Percentiles rank a stretch among this genome's conserved stretches.
These are phyloP conservation scores for Rutstroemia sp. DNA, from an alignment of 2,329 filamentous ascomycete species.

Conservation along the genomic window DNA sequence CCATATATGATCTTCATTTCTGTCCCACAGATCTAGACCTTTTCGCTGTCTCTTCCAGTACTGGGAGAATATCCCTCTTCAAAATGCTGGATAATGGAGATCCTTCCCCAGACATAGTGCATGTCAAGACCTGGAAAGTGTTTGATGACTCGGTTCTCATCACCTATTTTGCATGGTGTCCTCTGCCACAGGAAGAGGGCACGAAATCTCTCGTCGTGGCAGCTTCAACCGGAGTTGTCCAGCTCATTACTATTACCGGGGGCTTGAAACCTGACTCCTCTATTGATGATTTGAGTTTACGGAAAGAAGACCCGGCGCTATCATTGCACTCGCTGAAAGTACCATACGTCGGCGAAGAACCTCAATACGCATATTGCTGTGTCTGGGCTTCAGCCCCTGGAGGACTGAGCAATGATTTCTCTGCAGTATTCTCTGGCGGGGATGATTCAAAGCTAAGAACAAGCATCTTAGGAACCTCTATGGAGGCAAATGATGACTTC, in stretches of 20 bases:
- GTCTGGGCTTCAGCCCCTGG: slow-evolving; percentile 2
- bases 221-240: slow-evolving; percentile 6
- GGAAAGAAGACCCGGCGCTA: slow-evolving; percentile 2
- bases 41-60: slow-evolving; percentile 72
- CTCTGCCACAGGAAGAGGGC: background rate
- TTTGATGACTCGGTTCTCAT: slow-evolving; percentile 32
- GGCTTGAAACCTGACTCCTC: background rate
- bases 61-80: slow-evolving; percentile 62
- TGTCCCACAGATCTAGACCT: slow-evolving; percentile 48
- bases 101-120: slow-evolving; percentile 25
- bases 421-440: slow-evolving; percentile 43
- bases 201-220: slow-evolving; percentile 1
- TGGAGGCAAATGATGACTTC: background rate
- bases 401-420: background rate
- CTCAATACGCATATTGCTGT: slow-evolving; percentile 10
- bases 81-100: slow-evolving; percentile 31
- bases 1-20: slow-evolving; percentile 82
- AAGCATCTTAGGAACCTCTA: background rate
- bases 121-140: slow-evolving; percentile 40
- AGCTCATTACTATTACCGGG: slow-evolving; percentile 2
- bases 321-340: slow-evolving; percentile 5
- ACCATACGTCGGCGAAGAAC: slow-evolving; percentile 5
- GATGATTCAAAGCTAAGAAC: slow-evolving; percentile 47
- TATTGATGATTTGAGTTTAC: background rate
- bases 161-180: slow-evolving; percentile 17